Base-by-base conservation (phyloP, 2,329 filamentous ascomycete species). In the Fusarium sp. region DNA sequence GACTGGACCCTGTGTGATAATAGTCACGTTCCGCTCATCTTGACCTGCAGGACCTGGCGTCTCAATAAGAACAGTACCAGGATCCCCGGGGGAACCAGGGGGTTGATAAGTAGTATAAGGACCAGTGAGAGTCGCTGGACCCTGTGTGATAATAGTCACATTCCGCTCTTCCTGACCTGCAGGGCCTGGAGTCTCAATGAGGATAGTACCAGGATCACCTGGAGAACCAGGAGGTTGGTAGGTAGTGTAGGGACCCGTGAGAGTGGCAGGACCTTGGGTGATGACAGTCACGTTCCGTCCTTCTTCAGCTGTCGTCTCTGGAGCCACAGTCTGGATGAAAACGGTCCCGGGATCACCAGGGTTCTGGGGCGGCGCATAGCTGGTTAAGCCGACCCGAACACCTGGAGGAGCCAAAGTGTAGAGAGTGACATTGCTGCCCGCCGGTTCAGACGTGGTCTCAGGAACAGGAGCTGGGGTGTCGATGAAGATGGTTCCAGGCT, bases 141-240 rank as follows among this genome's bases (percentile, higher is more conserved):
- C 58, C 3, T 58, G 47, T 9, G 53, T 63, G 23, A 38, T 41
- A 10, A 62, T 39, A 2, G 59, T 62, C 15, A 59, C 44, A 9
- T 61, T 29, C 10, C 33, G 33, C 4, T 9, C 33, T 13, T 14
- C 17, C 10, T 38, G 36, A 21, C 4, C 36, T 13, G 15, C 31
- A 35, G 36, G 41, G 14, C 47, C 50, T 10, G 59, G 59, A 5
- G 60, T 60, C 25, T 63, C 49, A 11, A 63, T 42, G 2, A 63
- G 25, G 7, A 63, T 37, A 14, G 60, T 63, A 4, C 60, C 60
- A 13, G 60, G 59, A n/a, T 63, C 60, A 7, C 49, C 60, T 9
- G 41, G n/a, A 8, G 60, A 37, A 2, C 35, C 54, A 10, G 60
- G 60, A 23, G 60, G 60, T n/a, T 57, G 32, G 21, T 62, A 62